A percentile compares a stretch with the other conserved stretches of the same genome.
Conservation (phyloP, 164 flowering plant genomes). For the Stephania cephalantha region DNA sequence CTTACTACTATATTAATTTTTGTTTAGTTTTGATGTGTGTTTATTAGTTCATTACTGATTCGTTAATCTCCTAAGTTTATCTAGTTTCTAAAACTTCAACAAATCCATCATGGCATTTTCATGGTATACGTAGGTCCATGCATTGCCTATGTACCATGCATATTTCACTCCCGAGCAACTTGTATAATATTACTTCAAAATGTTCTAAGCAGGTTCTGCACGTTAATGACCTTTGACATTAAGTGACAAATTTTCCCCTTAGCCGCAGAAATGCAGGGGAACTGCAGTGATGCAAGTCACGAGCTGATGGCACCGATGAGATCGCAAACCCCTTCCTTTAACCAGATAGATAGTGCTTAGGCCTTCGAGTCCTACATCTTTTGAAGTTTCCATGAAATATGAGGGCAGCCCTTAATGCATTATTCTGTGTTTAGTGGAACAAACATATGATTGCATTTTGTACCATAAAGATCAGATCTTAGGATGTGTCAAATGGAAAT, state of each 20-base stretch:
- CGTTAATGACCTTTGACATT: not conserved
- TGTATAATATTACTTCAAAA: not conserved
- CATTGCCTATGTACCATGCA: too few species aligned
- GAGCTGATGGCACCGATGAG: conserved; percentile 94
- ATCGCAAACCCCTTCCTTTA: conserved; percentile 86
- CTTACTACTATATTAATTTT: too few species aligned
- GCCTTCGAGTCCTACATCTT: not conserved
- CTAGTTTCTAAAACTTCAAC: too few species aligned
- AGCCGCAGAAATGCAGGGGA: conserved; percentile 68
- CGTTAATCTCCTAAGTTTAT: too few species aligned
- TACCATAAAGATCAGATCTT: not conserved
- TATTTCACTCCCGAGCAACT: too few species aligned
- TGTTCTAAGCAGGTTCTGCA: too few species aligned
- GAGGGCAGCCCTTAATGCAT: not conserved
- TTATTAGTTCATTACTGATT: too few species aligned
- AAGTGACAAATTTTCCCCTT: not conserved
- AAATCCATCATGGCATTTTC: too few species aligned
- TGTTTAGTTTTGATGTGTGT: too few species aligned
- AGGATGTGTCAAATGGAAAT: not conserved
- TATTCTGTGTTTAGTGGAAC: not conserved
- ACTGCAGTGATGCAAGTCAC: conserved; percentile 99
- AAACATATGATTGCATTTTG: too few species aligned
- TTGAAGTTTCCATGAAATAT: not conserved
- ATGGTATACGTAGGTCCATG: too few species aligned
- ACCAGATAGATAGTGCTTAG: conserved; percentile 83